Evolutionary conservation across 202 grass and related monocot genomes (phyloP), one percentile per base, ranked within the genome.

Genomic region (Bolboschoenoplectus hybrid): DNA sequence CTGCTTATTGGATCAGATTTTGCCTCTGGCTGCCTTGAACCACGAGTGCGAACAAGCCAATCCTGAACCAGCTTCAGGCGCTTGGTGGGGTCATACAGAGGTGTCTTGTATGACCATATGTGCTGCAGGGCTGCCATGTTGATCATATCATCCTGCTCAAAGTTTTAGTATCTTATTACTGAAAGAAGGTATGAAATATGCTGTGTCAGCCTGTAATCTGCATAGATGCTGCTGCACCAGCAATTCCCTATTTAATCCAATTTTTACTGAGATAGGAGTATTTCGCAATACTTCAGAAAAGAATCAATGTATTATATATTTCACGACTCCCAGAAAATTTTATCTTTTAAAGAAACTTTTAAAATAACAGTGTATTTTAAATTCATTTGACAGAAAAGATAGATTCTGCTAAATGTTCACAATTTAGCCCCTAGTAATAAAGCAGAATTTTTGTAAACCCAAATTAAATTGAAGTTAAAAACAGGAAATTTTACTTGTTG

Each of bases 61-160:
- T 87, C 86, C 38, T 89, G 91, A 3, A 88, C 87, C 5, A 83
- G 81, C 66, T 85, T 91, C 5, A 97, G 65, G 67, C 87, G 89
- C 45, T 20, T 14, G 2, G 82, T 86, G 1, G 85, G 88, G 83
- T 95, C 85, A 41, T 87, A 91, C 11, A 87, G 86, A 34, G 91
- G 87, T 17, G 47, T 89, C 77, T 91, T 93, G 84, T 93, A 80
- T 4, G 88, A 90, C 88, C 85, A 93, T 77, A 95, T 93, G 85
- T 95, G 87, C 67, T 40, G 89, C 51, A 97, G 65, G 5, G 93
- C 88, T 79, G 85, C 77, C 73, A 86, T 81, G 63, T 92, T 97
- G 38, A 93, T 84, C 45, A 43, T 60, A 19, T 93, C 91, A 12
- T 88, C 87, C 57, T 68, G 74, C 43, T 72, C 34, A 78, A 56